phyloP scores from a whole-genome alignment of 2,329 filamentous ascomycete genomes.

The Fusarium penzigii region DNA sequence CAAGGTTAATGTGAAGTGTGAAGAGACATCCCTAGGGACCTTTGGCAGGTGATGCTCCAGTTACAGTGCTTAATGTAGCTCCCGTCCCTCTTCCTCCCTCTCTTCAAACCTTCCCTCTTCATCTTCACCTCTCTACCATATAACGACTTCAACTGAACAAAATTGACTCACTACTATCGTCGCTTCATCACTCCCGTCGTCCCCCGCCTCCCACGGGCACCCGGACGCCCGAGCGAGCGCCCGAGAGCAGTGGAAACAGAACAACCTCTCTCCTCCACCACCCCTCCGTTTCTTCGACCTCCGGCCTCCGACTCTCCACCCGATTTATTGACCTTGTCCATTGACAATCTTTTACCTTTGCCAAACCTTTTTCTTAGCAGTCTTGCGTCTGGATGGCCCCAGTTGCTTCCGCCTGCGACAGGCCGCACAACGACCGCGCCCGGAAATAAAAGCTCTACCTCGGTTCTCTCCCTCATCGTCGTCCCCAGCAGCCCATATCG shows the following conservation, averaged over 20 bases:
- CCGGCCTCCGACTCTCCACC: constrained; percentile 23
- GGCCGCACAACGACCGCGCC: constrained; percentile 32
- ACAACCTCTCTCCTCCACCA: constrained; percentile 22
- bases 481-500: background rate
- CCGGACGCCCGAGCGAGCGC: constrained; percentile 31
- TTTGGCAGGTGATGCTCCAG: too few relatives aligned
- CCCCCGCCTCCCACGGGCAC: constrained; percentile 28
- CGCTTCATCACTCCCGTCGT: constrained; percentile 18
- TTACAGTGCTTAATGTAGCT: constrained; percentile 9
- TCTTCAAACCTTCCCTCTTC: constrained; percentile 14
- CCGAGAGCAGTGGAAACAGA: constrained; percentile 19
- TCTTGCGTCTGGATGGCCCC: constrained; percentile 29
- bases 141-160: constrained; percentile 2
- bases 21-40: too few relatives aligned
- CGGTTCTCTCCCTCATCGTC: constrained; percentile 1
- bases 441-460: constrained; percentile 17
- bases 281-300: constrained; percentile 18
- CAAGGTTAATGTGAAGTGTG: too few relatives aligned
- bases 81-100: constrained; percentile 16
- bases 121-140: constrained; percentile 4
- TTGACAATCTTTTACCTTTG: constrained; percentile 5
- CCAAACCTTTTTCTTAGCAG: constrained; percentile 18
- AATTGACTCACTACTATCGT: constrained; percentile 7
- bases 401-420: constrained; percentile 21
- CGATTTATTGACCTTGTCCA: constrained; percentile 8